Evolutionary conservation across 2,329 filamentous ascomycete species (phyloP).

Genomic region (Penicillium polonicum): DNA sequence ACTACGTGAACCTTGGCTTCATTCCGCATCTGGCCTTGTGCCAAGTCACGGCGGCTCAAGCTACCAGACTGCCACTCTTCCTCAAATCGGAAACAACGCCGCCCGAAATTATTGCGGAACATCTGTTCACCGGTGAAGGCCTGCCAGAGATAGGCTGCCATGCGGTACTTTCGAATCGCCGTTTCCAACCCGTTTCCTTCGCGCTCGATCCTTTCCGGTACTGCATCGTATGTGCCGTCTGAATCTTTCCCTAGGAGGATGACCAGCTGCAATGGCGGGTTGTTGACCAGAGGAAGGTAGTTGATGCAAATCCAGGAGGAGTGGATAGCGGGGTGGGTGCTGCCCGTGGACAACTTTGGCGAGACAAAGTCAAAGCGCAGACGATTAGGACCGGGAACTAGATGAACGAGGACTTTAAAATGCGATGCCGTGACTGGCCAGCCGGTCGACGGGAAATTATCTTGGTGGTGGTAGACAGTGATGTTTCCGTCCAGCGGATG

Average conservation of each 20-base stretch:
- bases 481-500: conserved; percentile 74
- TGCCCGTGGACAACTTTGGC: conserved; percentile 68
- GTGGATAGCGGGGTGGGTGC: conserved; percentile 66
- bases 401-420: conserved; percentile 87
- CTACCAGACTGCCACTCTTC: conserved; percentile 91
- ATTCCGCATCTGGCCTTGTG: conserved; percentile 73
- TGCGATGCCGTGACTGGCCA: conserved; percentile 89
- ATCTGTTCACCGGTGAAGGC: conserved; percentile 97
- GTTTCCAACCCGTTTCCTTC: conserved; percentile 80
- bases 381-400: conserved; percentile 87
- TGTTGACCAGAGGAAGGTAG: conserved; percentile 74
- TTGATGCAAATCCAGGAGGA: conserved; percentile 79
- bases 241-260: conserved; percentile 88
- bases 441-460: conserved; percentile 74
- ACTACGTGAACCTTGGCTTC: conserved; percentile 90
- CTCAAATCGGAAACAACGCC: conserved; percentile 84
- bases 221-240: conserved; percentile 77
- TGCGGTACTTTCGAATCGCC: conserved; percentile 85
- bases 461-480: conserved; percentile 77
- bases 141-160: conserved; percentile 96
- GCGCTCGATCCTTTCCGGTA: conserved; percentile 69
- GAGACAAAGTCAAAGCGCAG: conserved; percentile 85
- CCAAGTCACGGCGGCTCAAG: conserved; percentile 70
- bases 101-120: conserved; percentile 81
- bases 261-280: conserved; percentile 84